Evolutionary conservation across 345 rosid species (phyloP), one percentile per base, ranked within the genome.

Genomic region (Dimocarpus longan): DNA sequence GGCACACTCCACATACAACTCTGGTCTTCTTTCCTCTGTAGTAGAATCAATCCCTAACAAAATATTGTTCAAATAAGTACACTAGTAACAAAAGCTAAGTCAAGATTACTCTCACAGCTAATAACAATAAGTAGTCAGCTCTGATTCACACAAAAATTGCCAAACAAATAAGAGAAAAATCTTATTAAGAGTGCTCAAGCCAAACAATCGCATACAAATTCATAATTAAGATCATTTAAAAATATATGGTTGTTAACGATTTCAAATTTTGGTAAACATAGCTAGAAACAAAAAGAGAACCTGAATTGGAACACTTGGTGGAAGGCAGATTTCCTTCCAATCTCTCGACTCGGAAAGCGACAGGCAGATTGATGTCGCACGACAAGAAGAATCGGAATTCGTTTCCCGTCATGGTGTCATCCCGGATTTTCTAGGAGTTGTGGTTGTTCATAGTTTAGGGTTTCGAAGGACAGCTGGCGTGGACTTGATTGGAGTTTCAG

Each of bases 351-450:
- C 98, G 93, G 63, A 96, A 94, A 57, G 98, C 91, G 37, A 94
- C 90, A 6, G 98, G 98, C 5, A 88, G 92, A 83, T 96, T 94
- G 92, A 96, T 87, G 82, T 96, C 99, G 88, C 95, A 91, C 42
- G 99, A 94, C 69, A 96, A 80, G 88, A 96, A 96, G 93, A 96
- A 94, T 6, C 99, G 95, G 80, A 94, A 94, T 86, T 94, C 99
- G 89, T 88, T 94, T 63, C 92, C 88, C 39, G 87, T 88, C 98
- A 96, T 96, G 26, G 13, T 71, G 68, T 68, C 42, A 56, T 44
- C 62, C 16, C 50, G 75, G 70, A 18, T 81, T 52, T 62, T 40
- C 40, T 60, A 78, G 19, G n/a, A 68, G 71, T 64, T 70, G 59
- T n/a, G 4, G 10, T 57, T 65, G 50, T 57, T 46, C 82, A 76